phyloP scores from a whole-genome alignment of 495 filamentous ascomycete species.

The Penicillium ochrochloron region DNA sequence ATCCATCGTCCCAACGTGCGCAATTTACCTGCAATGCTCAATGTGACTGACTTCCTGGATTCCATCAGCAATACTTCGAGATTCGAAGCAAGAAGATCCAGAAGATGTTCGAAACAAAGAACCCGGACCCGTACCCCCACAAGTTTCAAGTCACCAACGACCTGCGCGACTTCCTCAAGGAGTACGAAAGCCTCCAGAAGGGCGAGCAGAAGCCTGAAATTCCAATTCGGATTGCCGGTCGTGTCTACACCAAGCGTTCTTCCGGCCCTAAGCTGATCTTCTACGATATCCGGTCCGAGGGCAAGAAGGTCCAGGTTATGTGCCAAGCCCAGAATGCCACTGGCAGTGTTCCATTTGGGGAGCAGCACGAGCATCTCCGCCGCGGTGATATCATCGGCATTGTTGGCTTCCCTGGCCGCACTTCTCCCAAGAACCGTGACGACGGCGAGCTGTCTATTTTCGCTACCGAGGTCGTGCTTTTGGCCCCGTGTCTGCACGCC shows the following conservation, averaged over 20 bases:
- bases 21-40: background rate
- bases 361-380: slow-evolving; percentile 88
- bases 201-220: slow-evolving; percentile 79
- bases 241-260: slow-evolving; percentile 87
- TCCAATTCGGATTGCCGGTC: slow-evolving; percentile 73
- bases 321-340: slow-evolving; percentile 78
- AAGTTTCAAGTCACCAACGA: slow-evolving; percentile 90
- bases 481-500: slow-evolving; percentile 92
- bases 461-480: slow-evolving; percentile 78
- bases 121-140: slow-evolving; percentile 93
- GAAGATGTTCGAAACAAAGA: slow-evolving; percentile 78
- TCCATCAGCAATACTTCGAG: slow-evolving; percentile 89
- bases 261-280: slow-evolving; percentile 87
- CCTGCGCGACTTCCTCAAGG: slow-evolving; percentile 72
- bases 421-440: slow-evolving; percentile 82
- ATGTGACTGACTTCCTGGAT: slow-evolving; percentile 19
- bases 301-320: slow-evolving; percentile 86
- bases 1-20: background rate
- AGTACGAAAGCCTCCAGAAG: slow-evolving; percentile 77
- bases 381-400: slow-evolving; percentile 92
- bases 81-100: slow-evolving; percentile 86
- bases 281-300: slow-evolving; percentile 88
- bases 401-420: slow-evolving; percentile 86
- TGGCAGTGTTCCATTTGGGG: slow-evolving; percentile 68
- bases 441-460: slow-evolving; percentile 94